phyloP scores from a whole-genome alignment of 345 rosid species.

The Populus simonii region DNA sequence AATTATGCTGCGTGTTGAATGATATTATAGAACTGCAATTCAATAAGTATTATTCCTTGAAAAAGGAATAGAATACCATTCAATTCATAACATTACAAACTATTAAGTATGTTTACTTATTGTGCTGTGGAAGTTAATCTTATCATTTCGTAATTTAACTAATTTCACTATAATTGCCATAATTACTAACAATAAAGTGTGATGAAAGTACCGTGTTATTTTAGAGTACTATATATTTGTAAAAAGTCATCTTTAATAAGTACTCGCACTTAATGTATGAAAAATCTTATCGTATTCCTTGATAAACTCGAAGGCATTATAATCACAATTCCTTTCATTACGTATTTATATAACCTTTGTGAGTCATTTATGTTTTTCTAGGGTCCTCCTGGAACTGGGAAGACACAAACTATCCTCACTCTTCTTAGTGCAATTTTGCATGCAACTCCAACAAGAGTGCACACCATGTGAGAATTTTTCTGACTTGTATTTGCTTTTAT shows the following conservation, averaged over 20 bases:
- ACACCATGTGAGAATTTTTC: constrained; percentile 48
- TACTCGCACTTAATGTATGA: not conserved
- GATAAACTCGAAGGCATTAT: no score
- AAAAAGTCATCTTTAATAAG: not conserved
- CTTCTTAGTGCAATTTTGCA: constrained; percentile 95
- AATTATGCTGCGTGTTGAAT: not conserved
- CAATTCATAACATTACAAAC: not conserved
- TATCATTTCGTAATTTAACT: not conserved
- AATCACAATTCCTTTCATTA: no score
- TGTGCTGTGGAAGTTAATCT: not conserved
- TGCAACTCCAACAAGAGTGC: constrained; percentile 80
- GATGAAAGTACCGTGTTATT: not conserved
- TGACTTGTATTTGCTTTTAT: constrained; percentile 3
- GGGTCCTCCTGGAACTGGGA: constrained; percentile 99
- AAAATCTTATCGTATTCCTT: not conserved
- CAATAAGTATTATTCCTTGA: not conserved
- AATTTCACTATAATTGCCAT: not conserved
- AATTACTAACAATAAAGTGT: not conserved
- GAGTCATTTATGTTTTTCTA: constrained; percentile 34
- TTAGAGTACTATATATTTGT: not conserved
- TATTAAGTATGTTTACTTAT: not conserved
- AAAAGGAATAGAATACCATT: not conserved
- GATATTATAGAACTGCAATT: not conserved
- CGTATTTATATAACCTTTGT: not conserved
- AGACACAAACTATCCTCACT: constrained; percentile 94